Evolutionary conservation across 306 rosid species (phyloP).

Genomic region (Quercus variabilis): DNA sequence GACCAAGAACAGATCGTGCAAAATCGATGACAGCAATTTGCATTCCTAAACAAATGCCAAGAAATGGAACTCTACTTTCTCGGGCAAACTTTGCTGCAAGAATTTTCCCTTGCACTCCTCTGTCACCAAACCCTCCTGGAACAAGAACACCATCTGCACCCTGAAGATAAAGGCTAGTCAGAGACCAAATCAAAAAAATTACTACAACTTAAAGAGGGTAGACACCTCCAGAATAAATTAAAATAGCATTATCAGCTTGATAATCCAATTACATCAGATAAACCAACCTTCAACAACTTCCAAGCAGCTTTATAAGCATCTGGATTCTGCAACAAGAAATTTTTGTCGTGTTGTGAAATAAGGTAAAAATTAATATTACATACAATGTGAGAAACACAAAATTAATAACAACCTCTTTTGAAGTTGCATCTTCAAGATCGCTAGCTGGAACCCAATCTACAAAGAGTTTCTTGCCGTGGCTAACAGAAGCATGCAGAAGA

Average conservation of each 20-base stretch:
- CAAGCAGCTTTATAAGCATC: conserved; percentile 64
- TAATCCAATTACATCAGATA: not conserved
- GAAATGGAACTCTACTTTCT: conserved; percentile 69
- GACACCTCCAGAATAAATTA: not conserved
- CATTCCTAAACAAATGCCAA: conserved; percentile 94
- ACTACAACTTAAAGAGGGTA: not conserved
- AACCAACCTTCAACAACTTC: conserved; percentile 73
- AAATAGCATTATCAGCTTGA: not conserved
- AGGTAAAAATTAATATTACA: not conserved
- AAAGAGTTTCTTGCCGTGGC: conserved; percentile 45
- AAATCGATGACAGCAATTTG: conserved; percentile 88
- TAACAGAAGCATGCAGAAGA: conserved; percentile 76
- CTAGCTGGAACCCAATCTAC: conserved; percentile 87
- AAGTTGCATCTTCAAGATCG: conserved; percentile 65
- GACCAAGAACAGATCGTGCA: conserved; percentile 80
- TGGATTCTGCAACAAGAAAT: conserved; percentile 52
- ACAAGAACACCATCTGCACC: conserved; percentile 84
- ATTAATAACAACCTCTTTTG: conserved; percentile 41
- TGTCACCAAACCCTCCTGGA: conserved; percentile 96
- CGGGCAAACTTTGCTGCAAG: conserved; percentile 89
- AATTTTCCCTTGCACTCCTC: conserved; percentile 91
- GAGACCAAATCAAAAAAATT: not conserved
- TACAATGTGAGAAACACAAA: not conserved
- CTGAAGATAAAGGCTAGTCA: conserved; percentile 42
- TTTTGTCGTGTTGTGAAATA: not conserved